A percentile compares a stretch with the other conserved stretches of the same genome.
Evolutionary conservation across 352 stramenopile genomes (phyloP).

Genomic region (Pythium scleroteichum): DNA sequence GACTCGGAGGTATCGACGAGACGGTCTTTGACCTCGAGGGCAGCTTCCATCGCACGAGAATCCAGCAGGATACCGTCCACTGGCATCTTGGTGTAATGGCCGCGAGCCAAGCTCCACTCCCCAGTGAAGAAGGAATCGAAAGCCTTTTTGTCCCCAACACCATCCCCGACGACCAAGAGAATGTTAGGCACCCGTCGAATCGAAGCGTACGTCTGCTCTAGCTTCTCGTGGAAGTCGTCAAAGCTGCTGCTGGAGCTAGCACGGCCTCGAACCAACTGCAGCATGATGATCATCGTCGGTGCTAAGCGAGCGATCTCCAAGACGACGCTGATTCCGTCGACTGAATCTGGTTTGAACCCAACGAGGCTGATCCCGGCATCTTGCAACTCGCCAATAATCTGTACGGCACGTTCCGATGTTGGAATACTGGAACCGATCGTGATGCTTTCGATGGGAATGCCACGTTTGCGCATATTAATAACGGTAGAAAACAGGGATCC

Average conservation of each 20-base stretch:
- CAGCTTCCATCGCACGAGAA: constrained; percentile 86
- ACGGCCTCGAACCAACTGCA: constrained; percentile 86
- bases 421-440: constrained; percentile 86
- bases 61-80: constrained; percentile 79
- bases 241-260: constrained; percentile 88
- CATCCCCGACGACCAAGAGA: constrained; percentile 83
- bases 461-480: constrained; percentile 71
- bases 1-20: constrained; percentile 76
- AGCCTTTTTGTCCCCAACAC: constrained; percentile 84
- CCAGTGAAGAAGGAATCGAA: constrained; percentile 80
- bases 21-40: constrained; percentile 85
- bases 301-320: constrained; percentile 67
- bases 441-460: constrained; percentile 85
- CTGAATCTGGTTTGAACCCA: constrained; percentile 84
- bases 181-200: constrained; percentile 82
- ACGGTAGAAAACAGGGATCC: constrained; percentile 90
- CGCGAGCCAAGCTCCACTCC: constrained; percentile 73
- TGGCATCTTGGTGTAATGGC: constrained; percentile 68
- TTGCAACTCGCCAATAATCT: constrained; percentile 75
- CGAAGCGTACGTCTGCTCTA: constrained; percentile 70
- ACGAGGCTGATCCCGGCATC: constrained; percentile 75
- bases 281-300: constrained; percentile 76
- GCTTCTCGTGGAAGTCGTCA: constrained; percentile 84
- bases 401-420: constrained; percentile 71
- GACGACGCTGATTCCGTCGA: constrained; percentile 73